phyloP scores from a whole-genome alignment of 2,329 filamentous ascomycete genomes.

The Penicillium olsonii region DNA sequence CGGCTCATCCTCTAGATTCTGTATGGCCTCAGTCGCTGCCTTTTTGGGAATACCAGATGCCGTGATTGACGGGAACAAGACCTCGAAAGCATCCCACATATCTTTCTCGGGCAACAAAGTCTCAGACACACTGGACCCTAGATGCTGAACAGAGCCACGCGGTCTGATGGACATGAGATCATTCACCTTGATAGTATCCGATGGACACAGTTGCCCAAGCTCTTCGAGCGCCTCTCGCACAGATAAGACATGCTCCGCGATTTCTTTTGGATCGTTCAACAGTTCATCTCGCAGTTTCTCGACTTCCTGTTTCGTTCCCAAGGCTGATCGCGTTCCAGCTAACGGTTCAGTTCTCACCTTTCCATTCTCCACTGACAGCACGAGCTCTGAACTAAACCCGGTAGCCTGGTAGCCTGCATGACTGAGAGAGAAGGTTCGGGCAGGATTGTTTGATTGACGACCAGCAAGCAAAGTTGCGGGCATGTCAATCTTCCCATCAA shows the following conservation, averaged over 20 bases:
- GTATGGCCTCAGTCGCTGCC: constrained; percentile 10
- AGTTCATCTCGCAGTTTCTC: constrained; percentile 8
- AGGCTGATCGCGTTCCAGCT: constrained; percentile 12
- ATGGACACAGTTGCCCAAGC: constrained; percentile 8
- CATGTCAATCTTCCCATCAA: constrained; percentile 12
- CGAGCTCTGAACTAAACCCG: constrained; percentile 20
- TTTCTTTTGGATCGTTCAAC: constrained; percentile 13
- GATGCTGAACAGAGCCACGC: constrained; percentile 17
- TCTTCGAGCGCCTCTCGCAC: constrained; percentile 13
- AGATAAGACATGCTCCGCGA: constrained; percentile 18
- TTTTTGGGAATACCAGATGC: constrained; percentile 17
- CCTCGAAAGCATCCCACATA: constrained; percentile 13
- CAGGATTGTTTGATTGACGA: constrained; percentile 13
- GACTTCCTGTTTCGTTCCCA: not conserved
- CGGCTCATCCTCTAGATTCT: constrained; percentile 8
- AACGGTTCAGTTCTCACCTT: constrained; percentile 16
- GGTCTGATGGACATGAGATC: constrained; percentile 16
- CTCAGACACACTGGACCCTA: constrained; percentile 14
- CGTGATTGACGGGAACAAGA: constrained; percentile 16
- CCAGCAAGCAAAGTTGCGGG: constrained; percentile 15
- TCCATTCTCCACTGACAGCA: constrained; percentile 14
- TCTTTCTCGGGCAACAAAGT: constrained; percentile 9
- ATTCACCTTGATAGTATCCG: constrained; percentile 4
- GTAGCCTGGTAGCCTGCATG: constrained; percentile 16
- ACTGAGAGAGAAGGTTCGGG: constrained; percentile 15